Conservation (phyloP, 2,329 filamentous ascomycete species). For the Blumeriella jaapii region DNA sequence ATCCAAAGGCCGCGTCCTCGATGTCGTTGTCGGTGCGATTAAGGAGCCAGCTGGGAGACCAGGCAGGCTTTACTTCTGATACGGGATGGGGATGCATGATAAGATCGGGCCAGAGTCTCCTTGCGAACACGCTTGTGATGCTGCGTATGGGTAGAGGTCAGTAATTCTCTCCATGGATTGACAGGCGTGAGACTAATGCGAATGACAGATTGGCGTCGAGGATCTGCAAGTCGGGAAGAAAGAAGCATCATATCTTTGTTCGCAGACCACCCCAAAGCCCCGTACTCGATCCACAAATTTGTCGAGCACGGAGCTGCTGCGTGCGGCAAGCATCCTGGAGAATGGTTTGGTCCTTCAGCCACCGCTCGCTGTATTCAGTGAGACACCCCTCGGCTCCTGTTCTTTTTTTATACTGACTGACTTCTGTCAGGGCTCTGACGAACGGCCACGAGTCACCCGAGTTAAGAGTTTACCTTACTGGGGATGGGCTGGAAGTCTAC, state of each 20-base stretch:
- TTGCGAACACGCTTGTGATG: slow-evolving; percentile 73
- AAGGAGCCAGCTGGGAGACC: slow-evolving; percentile 67
- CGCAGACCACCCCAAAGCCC: slow-evolving; percentile 73
- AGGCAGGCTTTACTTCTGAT: slow-evolving; percentile 78
- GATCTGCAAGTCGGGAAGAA: slow-evolving; percentile 47
- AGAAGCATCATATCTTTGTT: slow-evolving; percentile 67
- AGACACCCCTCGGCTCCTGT: slow-evolving; percentile 28
- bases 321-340: slow-evolving; percentile 89
- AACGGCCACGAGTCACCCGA: slow-evolving; percentile 49
- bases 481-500: slow-evolving; percentile 85
- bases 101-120: slow-evolving; percentile 80
- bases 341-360: slow-evolving; percentile 98
- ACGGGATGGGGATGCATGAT: slow-evolving; percentile 99
- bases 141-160: slow-evolving; percentile 69
- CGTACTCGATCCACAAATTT: slow-evolving; percentile 92
- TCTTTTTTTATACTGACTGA: slow-evolving; percentile 8
- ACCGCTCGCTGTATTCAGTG: slow-evolving; percentile 91
- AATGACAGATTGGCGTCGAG: slow-evolving; percentile 60
- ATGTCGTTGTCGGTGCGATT: slow-evolving; percentile 79
- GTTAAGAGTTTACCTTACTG: slow-evolving; percentile 77
- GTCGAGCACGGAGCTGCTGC: slow-evolving; percentile 75
- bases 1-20: slow-evolving; percentile 56
- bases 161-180: slow-evolving; percentile 3
- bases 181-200: neutral
- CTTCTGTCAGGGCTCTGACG: slow-evolving; percentile 53